A percentile compares a stretch with the other conserved stretches of the same genome.
Evolutionary conservation across 176 grass and related monocot species (phyloP).

Genomic region (Phyllostachys edulis): DNA sequence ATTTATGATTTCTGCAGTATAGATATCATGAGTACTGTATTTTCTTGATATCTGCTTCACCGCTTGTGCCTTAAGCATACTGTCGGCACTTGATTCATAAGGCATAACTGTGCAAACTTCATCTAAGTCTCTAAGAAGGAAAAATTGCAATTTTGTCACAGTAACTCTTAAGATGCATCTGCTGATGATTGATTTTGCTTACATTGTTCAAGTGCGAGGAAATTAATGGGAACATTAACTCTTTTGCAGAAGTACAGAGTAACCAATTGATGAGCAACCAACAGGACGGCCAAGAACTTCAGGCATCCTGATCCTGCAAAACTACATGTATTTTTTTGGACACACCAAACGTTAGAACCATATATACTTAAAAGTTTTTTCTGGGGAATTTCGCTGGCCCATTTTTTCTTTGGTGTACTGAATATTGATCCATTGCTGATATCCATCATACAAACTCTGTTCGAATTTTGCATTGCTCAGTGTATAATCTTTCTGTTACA

Average conservation of each 20-base stretch:
- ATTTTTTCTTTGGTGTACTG: neutral
- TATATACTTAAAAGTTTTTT: neutral
- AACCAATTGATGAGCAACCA: constrained; percentile 29
- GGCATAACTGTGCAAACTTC: neutral
- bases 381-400: neutral
- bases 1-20: neutral
- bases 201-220: neutral
- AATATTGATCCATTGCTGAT: neutral
- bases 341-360: neutral
- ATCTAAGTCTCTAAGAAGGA: neutral
- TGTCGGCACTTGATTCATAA: neutral
- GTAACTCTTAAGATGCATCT: neutral
- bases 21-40: neutral
- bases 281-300: neutral
- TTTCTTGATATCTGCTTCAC: neutral
- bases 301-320: neutral
- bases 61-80: neutral
- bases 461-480: neutral
- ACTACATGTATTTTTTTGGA: neutral
- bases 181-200: neutral
- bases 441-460: neutral
- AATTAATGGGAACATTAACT: constrained; percentile 8
- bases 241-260: constrained; percentile 64
- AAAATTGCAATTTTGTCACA: neutral
- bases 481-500: neutral